Base-by-base conservation (phyloP, 75 land plant species). In the Cryptomeria japonica region DNA sequence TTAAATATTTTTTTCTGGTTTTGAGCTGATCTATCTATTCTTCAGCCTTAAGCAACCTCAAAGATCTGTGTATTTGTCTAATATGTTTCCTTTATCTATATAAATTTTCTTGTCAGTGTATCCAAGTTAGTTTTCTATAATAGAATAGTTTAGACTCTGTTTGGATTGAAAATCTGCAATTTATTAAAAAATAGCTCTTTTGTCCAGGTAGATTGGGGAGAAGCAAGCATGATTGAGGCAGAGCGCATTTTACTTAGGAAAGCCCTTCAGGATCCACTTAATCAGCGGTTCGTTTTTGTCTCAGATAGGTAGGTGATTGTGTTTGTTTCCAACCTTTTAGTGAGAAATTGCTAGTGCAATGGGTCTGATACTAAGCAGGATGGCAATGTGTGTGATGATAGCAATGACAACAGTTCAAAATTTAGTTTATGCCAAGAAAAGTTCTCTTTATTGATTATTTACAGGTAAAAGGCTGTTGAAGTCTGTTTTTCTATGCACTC, bases 181-280 rank as follows among this genome's bases (percentile, higher is more conserved):
- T 82, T 82, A 44, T 46, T n/a, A 46, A 46, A 46, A 46, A 38
- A 28, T 0, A 88, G 10, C 42, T 70, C 15, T 88, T 79, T 88
- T 88, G 36, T 78, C 51, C 96, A 98, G 99, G 99, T 98, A 78
- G 99, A 95, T 41, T 98, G 99, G 99, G 99, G 99, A 86, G 99
- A 93, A 89, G 92, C 99, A 76, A 98, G 95, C 92, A 98, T 98
- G 99, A 88, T 98, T 37, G 87, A 96, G 90, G 99, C 99, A 75
- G 99, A 98, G 90, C 95, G 97, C 38, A 86, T 98, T 16, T 89
- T 98, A 88, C 94, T 98, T 47, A 70, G 73, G 83, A 87, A 93
- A 90, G 99, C 99, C 42, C 91, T 97, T 31, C 46, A 89, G 75
- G 99, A 98, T 90, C 91, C 99, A 85, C 86, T 72, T 1, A 98